A percentile compares a stretch with the other conserved stretches of the same genome.
phyloP scores from a whole-genome alignment of 208 protist species.

The Leishmania aethiopica region DNA sequence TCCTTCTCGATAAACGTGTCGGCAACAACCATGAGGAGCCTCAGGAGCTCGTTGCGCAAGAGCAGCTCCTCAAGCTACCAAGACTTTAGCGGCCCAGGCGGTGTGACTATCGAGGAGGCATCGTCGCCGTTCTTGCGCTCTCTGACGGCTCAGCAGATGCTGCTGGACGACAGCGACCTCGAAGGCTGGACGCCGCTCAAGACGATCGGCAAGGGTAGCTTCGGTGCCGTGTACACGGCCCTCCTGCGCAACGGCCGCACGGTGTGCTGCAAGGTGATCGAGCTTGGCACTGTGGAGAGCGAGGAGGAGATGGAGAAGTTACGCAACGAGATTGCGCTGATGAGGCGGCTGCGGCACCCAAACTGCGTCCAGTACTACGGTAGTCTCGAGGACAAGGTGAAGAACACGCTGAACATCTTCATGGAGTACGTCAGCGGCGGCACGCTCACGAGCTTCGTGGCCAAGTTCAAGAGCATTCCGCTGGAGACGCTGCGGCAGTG shows the following conservation, averaged over 20 bases:
- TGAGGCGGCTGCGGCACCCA: conserved; percentile 86
- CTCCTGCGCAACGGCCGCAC: conserved; percentile 68
- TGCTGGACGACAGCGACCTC: conserved; percentile 67
- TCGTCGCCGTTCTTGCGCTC: conserved; percentile 21
- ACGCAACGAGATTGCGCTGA: conserved; percentile 81
- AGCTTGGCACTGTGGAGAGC: conserved; percentile 68
- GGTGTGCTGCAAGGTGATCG: conserved; percentile 87
- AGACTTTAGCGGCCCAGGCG: background rate
- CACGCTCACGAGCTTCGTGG: conserved; percentile 73
- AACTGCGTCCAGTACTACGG: conserved; percentile 93
- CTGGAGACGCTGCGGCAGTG: conserved; percentile 81
- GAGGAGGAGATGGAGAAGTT: conserved; percentile 81
- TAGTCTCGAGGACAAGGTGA: conserved; percentile 69
- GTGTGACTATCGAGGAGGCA: background rate
- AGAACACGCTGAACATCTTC: conserved; percentile 90
- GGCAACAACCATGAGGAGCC: background rate
- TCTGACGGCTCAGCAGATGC: conserved; percentile 23
- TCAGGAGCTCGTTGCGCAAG: background rate
- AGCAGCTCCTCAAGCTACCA: background rate
- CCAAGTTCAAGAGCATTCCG: conserved; percentile 81
- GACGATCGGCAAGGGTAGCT: conserved; percentile 88
- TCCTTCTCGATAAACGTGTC: conserved; percentile 7
- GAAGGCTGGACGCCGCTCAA: conserved; percentile 71
- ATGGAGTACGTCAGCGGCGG: conserved; percentile 93
- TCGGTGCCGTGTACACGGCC: conserved; percentile 84